A percentile compares a stretch with the other conserved stretches of the same genome.
phyloP scores from a whole-genome alignment of 225 moss, liverwort and hornwort species.

The Antitrichia curtipendula region DNA sequence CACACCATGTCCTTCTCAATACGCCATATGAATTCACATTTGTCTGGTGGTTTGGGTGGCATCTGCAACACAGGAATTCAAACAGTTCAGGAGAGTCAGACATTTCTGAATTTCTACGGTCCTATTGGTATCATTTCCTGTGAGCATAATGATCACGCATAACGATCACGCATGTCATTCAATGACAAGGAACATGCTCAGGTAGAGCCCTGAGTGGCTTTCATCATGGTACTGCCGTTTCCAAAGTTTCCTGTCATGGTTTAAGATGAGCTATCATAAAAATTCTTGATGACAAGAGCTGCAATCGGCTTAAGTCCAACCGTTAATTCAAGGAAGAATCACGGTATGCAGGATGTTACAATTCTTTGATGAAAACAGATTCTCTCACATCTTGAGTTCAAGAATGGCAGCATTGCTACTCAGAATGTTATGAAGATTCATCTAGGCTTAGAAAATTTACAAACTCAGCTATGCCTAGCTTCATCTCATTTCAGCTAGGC shows the following conservation, averaged over 20 bases:
- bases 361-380: background rate
- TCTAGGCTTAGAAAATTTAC: background rate
- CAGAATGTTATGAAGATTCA: background rate
- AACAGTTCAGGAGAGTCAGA: background rate
- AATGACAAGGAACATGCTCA: background rate
- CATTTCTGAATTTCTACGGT: background rate
- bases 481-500: background rate
- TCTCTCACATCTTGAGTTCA: background rate
- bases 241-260: background rate
- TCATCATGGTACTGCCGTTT: background rate
- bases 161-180: too few relatives aligned
- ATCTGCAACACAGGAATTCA: conserved; percentile 17
- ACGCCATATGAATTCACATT: conserved; percentile 3
- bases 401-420: background rate
- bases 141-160: background rate
- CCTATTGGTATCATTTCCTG: background rate
- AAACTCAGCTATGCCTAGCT: background rate
- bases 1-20: conserved; percentile 47
- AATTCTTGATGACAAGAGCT: background rate
- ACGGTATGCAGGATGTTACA: background rate
- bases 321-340: background rate
- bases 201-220: background rate
- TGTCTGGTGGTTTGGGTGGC: conserved; percentile 39
- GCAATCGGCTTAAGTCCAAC: background rate
- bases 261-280: background rate